Evolutionary conservation across 2,329 filamentous ascomycete species (phyloP), one percentile per base, ranked within the genome.

Genomic region (Aspergillus jensenii): DNA sequence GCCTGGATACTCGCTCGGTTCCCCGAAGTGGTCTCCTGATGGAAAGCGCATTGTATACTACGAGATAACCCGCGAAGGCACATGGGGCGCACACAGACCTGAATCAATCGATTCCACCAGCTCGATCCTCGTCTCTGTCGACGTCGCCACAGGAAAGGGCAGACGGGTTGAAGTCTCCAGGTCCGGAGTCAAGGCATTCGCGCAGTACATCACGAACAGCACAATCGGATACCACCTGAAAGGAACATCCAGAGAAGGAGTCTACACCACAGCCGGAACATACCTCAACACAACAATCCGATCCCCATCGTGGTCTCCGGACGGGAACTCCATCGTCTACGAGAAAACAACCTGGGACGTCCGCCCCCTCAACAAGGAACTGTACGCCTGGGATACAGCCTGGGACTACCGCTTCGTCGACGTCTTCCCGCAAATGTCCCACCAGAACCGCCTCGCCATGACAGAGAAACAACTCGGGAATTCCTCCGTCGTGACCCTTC

Each of bases 321-420:
- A 76, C 15, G 67, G 67, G 15, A 65, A 62, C 19, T 46, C 58
- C 8, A 43, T 68, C 5, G 59, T 69, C 21, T 75, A 69, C 23
- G 63, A 67, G 27, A 64, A 63, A 41, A 58, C 55, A 2, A 59
- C 50, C 15, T 76, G 69, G 66, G 59, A 66, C 4, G 62, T 66
- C 9, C 75, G 75, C 4, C 62, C 71, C 1, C 68, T 72, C 52
- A 71, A 73, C 11, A 74, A 75, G 62, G 43, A 66, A 43, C 67
- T 79, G 6, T 78, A 73, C 60, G 73, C 69, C 59, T 79, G 70
- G 69, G 73, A 78, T 43, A 37, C 43, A 6, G 71, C 76, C 4
- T 79, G 71, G 71, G 77, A 78, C 5, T 78, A 78, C 58, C 71
- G 74, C 19, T 76, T 76, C 67, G 77, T 71, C 45, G 76, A 79